Conservation (phyloP, 768 basidiomycete species). For the Dentipellis sp. region DNA sequence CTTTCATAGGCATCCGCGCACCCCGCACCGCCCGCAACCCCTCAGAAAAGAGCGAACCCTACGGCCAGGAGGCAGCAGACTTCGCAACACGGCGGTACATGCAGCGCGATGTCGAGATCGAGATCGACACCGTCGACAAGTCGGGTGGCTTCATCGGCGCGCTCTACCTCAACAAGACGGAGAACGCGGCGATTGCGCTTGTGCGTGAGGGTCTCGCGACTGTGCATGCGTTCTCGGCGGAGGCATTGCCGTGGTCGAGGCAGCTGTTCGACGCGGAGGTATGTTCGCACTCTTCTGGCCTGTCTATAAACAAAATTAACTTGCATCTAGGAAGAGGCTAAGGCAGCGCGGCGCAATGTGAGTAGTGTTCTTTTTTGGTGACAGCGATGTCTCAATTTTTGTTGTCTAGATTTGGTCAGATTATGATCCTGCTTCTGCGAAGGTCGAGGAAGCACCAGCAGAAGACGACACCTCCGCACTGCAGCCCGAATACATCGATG, state of each 20-base stretch:
- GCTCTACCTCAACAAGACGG: constrained; percentile 75
- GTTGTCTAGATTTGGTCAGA: constrained; percentile 70
- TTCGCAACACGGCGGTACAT: constrained; percentile 75
- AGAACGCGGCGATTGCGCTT: constrained; percentile 81
- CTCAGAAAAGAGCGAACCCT: constrained; percentile 86
- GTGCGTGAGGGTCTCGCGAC: constrained; percentile 81
- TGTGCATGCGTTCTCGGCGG: constrained; percentile 84
- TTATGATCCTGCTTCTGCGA: constrained; percentile 68
- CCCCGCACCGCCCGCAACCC: constrained; percentile 76
- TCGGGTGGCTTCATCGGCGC: constrained; percentile 92
- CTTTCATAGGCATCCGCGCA: constrained; percentile 69
- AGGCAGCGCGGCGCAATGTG: constrained; percentile 69
- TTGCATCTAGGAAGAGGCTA: constrained; percentile 60
- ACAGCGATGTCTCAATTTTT: not conserved
- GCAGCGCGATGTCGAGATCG: constrained; percentile 94
- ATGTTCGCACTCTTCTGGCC: constrained; percentile 3
- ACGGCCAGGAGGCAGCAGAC: constrained; percentile 71
- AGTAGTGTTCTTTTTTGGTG: constrained; percentile 18
- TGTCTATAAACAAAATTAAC: not conserved
- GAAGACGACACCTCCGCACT: constrained; percentile 44
- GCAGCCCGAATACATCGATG: constrained; percentile 82
- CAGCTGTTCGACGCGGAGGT: constrained; percentile 85
- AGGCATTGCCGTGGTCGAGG: constrained; percentile 67
- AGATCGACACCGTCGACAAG: constrained; percentile 86
- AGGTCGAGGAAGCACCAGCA: constrained; percentile 35